Percentiles rank a stretch among this genome's conserved stretches.
Conservation (phyloP, 108 stramenopile species). For the Skeletonema grethae region DNA sequence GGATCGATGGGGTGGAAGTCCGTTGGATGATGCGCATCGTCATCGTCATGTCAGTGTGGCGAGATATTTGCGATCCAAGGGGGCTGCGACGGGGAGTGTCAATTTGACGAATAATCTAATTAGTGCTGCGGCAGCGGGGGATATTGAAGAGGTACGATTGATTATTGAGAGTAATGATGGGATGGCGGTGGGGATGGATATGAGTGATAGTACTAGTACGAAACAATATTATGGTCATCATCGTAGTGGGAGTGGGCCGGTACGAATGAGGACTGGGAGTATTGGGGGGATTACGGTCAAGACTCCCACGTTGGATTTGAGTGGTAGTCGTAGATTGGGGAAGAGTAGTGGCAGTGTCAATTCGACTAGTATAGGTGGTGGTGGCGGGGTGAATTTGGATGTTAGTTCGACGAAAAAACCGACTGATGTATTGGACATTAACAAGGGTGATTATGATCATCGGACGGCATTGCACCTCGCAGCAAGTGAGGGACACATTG, state of each 20-base stretch:
- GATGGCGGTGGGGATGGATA: slow-evolving; percentile 5
- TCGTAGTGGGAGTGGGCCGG: slow-evolving; percentile 46
- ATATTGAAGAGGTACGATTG: slow-evolving; percentile 74
- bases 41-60: slow-evolving; percentile 78
- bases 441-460: slow-evolving; percentile 87
- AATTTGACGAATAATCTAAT: slow-evolving; percentile 74
- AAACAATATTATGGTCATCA: background rate
- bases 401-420: background rate
- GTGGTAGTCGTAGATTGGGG: slow-evolving; percentile 15
- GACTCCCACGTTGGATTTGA: slow-evolving; percentile 18
- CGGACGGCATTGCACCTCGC: slow-evolving; percentile 92
- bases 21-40: slow-evolving; percentile 88
- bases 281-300: slow-evolving; percentile 1
- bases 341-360: background rate
- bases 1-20: slow-evolving; percentile 82
- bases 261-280: slow-evolving; percentile 47
- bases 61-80: slow-evolving; percentile 63
- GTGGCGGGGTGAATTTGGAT: background rate
- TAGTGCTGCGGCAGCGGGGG: slow-evolving; percentile 80
- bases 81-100: slow-evolving; percentile 71
- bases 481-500: slow-evolving; percentile 74
- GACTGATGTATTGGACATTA: slow-evolving; percentile 48
- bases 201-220: background rate
- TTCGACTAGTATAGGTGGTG: background rate
- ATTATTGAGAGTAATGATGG: slow-evolving; percentile 36